Evolutionary conservation across 2,329 filamentous ascomycete genomes (phyloP).

Genomic region (Calonectria fujianensis): DNA sequence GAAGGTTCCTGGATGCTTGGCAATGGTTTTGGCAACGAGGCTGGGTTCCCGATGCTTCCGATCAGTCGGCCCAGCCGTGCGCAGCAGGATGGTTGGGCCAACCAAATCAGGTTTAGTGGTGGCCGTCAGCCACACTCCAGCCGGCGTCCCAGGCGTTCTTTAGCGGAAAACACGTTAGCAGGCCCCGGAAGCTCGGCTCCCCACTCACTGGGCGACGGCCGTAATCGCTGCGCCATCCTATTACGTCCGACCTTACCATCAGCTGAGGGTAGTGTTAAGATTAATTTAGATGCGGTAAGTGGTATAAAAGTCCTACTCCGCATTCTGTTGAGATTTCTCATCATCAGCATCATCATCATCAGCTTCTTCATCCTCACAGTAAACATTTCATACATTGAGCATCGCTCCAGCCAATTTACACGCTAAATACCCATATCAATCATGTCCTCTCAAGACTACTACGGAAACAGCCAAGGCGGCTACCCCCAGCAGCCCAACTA

Average conservation of each 20-base stretch:
- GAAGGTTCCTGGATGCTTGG: constrained; percentile 9
- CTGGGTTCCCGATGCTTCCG: constrained; percentile 12
- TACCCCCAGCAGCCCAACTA: constrained; percentile 51
- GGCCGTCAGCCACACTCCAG: constrained; percentile 10
- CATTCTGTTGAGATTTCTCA: not conserved
- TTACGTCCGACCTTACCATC: constrained; percentile 8
- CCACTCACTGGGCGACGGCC: constrained; percentile 3
- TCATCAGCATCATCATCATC: not conserved
- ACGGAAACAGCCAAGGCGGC: constrained; percentile 53
- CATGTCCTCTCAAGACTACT: constrained; percentile 64
- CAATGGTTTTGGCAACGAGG: not conserved
- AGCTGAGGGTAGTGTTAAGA: constrained; percentile 22
- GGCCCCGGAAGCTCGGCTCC: constrained; percentile 13
- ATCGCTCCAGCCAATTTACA: not conserved
- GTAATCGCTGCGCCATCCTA: constrained; percentile 24
- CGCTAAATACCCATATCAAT: not conserved
- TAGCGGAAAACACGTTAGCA: not conserved
- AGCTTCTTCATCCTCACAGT: constrained; percentile 7
- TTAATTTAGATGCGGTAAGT: constrained; percentile 14
- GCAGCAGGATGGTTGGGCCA: not conserved
- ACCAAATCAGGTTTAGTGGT: not conserved
- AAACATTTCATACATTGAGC: constrained; percentile 1
- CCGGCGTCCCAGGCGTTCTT: constrained; percentile 5
- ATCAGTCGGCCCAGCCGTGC: not conserved
- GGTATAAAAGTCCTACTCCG: constrained; percentile 11